A percentile compares a stretch with the other conserved stretches of the same genome.
These are phyloP conservation scores for Candida corydali DNA, from an alignment of 805 yeast species.

Conservation along the genomic window DNA sequence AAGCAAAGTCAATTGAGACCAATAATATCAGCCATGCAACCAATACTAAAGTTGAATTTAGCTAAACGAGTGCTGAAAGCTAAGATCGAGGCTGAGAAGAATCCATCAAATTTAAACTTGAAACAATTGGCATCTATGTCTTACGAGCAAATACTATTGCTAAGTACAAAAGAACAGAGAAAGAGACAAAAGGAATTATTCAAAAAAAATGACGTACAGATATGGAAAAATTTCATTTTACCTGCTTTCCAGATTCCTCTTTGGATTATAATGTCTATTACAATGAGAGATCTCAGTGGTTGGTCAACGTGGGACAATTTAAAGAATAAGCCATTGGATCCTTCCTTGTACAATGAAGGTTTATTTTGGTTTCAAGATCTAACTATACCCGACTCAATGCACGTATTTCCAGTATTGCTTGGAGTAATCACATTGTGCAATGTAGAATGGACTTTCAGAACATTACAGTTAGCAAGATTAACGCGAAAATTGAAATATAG, in stretches of 20 bases:
- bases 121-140: constrained; percentile 40
- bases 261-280: constrained; percentile 76
- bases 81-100: constrained; percentile 14
- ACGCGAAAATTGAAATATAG: constrained; percentile 41
- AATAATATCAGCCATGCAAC: constrained; percentile 67
- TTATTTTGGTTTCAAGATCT: constrained; percentile 60
- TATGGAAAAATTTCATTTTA: constrained; percentile 73
- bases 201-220: constrained; percentile 60
- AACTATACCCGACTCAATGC: constrained; percentile 56
- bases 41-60: constrained; percentile 59
- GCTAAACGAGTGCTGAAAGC: constrained; percentile 45
- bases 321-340: constrained; percentile 46
- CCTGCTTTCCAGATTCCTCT: constrained; percentile 85
- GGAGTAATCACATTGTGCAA: constrained; percentile 73
- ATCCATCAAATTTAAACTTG: constrained; percentile 19
- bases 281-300: constrained; percentile 74
- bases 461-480: constrained; percentile 50
- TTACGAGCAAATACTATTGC: constrained; percentile 71
- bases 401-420: constrained; percentile 62
- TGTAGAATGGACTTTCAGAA: constrained; percentile 74
- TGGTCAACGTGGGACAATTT: constrained; percentile 45
- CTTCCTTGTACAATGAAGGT: constrained; percentile 49
- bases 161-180: constrained; percentile 75
- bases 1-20: constrained; percentile 73
- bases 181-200: constrained; percentile 72